Evolutionary conservation across 352 stramenopile species (phyloP), one percentile per base, ranked within the genome.

Genomic region (Phytophthora tentaculata): DNA sequence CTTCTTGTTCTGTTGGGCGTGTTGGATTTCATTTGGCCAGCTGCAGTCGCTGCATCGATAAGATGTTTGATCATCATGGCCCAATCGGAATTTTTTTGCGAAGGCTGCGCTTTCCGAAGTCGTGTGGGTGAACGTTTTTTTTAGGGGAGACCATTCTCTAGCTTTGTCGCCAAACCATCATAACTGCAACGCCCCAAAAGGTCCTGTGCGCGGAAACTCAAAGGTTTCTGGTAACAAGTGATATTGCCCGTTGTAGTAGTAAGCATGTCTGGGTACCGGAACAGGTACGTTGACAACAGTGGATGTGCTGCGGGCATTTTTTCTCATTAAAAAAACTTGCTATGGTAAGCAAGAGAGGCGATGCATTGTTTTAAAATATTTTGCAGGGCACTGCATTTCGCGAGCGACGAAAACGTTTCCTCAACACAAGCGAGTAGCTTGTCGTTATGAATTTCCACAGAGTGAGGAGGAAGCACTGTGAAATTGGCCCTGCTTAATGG

Each of bases 161-260:
- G 32, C 19, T 17, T 61, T 64, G 19, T 65, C 23, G 9, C 55
- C 63, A 16, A 71, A 52, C 50, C 56, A 65, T 28, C 55, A 64
- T 4, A 65, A 22, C 14, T 57, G 29, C 49, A 49, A 71, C 16
- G 63, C 63, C 19, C 41, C 49, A 47, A 52, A 65, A 22, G 63
- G 22, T 3, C 48, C 56, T n/a, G 29, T 53, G 1, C 49, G 12
- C 10, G 52, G 64, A 23, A 71, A 67, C 13, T 67, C 48, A 49
- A 59, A 62, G 3, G 26, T 32, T n/a, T 67, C 19, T 9, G 56
- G 64, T 2, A 63, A 41, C 5, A 67, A 29, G n/a, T 67, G 56
- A 32, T 63, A 67, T 26, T 67, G 58, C 0, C 51, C 56, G 29
- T 49, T 20, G 13, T 58, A 71, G 43, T 56, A 71, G 22, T 66